Evolutionary conservation across 2,329 filamentous ascomycete genomes (phyloP).

Genomic region (Trichoderma hamatum): DNA sequence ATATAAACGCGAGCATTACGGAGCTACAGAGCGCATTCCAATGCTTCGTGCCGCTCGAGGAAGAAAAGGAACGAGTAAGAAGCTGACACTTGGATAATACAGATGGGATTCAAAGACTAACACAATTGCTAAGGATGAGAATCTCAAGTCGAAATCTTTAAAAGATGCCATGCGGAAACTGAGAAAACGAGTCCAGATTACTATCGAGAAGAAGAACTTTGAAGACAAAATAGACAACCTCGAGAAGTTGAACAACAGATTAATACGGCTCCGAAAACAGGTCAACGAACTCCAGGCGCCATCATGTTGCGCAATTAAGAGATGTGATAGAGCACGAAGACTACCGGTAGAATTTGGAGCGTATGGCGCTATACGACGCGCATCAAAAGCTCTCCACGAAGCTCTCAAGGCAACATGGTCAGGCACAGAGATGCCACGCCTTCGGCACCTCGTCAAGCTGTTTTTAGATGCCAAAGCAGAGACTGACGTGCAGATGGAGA

Average conservation of each 20-base stretch:
- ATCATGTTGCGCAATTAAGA: neutral
- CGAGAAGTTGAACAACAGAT: neutral
- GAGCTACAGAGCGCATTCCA: neutral
- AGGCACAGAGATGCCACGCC: neutral
- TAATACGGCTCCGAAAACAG: slow-evolving; percentile 3
- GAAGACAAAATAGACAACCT: neutral
- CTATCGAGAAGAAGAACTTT: neutral
- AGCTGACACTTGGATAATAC: too few species aligned
- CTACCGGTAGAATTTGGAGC: neutral
- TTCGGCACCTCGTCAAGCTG: slow-evolving; percentile 1
- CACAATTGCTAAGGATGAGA: neutral
- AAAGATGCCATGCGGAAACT: slow-evolving; percentile 1
- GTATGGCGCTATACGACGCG: neutral
- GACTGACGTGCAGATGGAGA: neutral
- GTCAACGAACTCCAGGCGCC: neutral
- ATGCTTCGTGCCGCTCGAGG: neutral
- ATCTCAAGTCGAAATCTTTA: neutral
- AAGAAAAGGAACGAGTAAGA: slow-evolving; percentile 2
- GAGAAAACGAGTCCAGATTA: slow-evolving; percentile 12
- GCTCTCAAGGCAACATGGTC: slow-evolving; percentile 1
- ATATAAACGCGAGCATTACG: neutral
- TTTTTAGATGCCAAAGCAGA: slow-evolving; percentile 9
- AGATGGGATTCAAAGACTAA: neutral
- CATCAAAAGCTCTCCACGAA: slow-evolving; percentile 6
- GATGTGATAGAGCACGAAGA: neutral